These are phyloP conservation scores for Trichoderma sp. DNA, from an alignment of 2,329 filamentous ascomycete genomes.

Conservation along the genomic window DNA sequence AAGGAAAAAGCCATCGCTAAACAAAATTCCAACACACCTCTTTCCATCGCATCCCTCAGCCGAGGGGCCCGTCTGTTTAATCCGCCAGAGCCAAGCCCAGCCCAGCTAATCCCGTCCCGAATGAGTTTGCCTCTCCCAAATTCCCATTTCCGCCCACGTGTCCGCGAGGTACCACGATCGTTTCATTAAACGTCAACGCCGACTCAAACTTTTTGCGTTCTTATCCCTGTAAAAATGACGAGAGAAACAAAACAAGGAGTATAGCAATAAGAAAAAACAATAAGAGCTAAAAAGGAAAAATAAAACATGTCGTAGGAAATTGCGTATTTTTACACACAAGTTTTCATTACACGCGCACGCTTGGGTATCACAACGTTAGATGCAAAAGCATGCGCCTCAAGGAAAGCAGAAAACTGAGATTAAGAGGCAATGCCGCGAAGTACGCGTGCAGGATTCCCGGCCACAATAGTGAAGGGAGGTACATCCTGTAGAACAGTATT, in stretches of 20 bases:
- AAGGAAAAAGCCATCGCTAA: not conserved
- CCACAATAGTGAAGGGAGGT: constrained; percentile 65
- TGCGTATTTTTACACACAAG: constrained; percentile 24
- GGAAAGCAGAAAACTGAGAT: constrained; percentile 1
- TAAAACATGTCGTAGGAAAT: not conserved
- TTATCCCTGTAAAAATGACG: constrained; percentile 2
- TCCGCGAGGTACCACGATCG: constrained; percentile 12
- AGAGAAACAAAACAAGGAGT: not conserved
- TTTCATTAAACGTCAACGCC: constrained; percentile 13
- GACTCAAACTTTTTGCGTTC: constrained; percentile 13
- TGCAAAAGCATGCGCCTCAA: constrained; percentile 22
- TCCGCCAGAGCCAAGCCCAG: constrained; percentile 4
- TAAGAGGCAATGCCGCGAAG: constrained; percentile 39
- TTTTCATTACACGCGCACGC: constrained; percentile 15
- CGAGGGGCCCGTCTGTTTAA: not conserved
- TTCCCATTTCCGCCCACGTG: not conserved
- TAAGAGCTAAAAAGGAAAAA: not conserved
- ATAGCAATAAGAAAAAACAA: not conserved
- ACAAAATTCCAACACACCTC: not conserved
- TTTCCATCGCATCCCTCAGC: not conserved
- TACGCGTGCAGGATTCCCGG: constrained; percentile 66
- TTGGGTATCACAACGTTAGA: constrained; percentile 35
- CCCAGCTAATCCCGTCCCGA: not conserved
- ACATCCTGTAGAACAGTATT: constrained; percentile 48
- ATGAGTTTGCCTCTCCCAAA: constrained; percentile 12